A percentile compares a stretch with the other conserved stretches of the same genome.
Conservation (phyloP, 2,329 filamentous ascomycete genomes). For the Colletotrichum abscissum region DNA sequence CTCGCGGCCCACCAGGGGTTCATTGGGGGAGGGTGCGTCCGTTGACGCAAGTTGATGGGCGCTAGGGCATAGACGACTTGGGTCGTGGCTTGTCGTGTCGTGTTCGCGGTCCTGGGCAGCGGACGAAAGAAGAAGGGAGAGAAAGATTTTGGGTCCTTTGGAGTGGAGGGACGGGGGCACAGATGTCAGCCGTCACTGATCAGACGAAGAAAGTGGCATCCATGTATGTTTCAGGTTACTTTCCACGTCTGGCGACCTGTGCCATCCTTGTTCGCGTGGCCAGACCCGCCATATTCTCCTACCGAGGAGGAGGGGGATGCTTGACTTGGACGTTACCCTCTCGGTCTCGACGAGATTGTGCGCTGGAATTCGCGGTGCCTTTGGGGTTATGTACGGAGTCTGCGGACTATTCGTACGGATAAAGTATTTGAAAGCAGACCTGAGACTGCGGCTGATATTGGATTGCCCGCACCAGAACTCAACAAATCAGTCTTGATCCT, state of each 20-base stretch:
- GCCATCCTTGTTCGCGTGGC: conserved; percentile 33
- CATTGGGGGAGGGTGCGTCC: conserved; percentile 18
- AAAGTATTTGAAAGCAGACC: neutral
- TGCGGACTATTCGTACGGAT: neutral
- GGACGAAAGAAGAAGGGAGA: conserved; percentile 5
- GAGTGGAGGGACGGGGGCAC: conserved; percentile 13
- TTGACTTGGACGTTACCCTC: conserved; percentile 1
- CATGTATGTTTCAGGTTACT: conserved; percentile 36
- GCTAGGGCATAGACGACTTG: conserved; percentile 9
- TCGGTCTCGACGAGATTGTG: neutral
- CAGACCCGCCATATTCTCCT: conserved; percentile 32
- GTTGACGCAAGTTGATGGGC: conserved; percentile 34
- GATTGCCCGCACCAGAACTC: neutral
- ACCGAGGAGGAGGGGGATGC: conserved; percentile 13
- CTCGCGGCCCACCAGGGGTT: conserved; percentile 6
- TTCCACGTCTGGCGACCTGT: conserved; percentile 18
- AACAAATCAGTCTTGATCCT: neutral
- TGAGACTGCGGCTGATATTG: neutral
- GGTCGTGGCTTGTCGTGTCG: neutral
- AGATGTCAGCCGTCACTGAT: conserved; percentile 34
- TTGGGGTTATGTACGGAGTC: conserved; percentile 6
- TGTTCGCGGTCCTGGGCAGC: neutral
- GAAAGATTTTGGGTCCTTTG: conserved; percentile 2
- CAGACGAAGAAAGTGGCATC: conserved; percentile 28
- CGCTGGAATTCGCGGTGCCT: neutral